phyloP scores from a whole-genome alignment of 257 asterid genomes.

The Rubia yunnanensis region DNA sequence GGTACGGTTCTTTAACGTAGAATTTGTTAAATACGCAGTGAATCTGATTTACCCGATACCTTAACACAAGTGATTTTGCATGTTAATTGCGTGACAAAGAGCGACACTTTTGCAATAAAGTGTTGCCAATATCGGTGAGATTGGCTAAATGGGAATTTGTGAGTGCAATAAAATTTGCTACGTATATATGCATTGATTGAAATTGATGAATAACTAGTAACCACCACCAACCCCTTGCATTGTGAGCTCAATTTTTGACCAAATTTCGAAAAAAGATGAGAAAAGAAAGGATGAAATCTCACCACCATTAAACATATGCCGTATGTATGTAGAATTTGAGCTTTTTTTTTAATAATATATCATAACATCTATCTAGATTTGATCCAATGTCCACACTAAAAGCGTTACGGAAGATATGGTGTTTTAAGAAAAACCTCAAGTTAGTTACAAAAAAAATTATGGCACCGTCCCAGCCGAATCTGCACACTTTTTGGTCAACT shows the following conservation, averaged over 20 bases:
- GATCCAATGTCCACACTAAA: too few species aligned
- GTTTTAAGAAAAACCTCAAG: too few species aligned
- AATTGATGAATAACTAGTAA: neutral
- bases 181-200: neutral
- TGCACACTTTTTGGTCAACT: too few species aligned
- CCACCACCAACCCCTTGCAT: slow-evolving; percentile 5
- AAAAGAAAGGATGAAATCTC: neutral
- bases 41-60: neutral
- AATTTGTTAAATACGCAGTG: neutral
- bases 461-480: too few species aligned
- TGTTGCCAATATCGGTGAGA: neutral
- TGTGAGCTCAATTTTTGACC: slow-evolving; percentile 3
- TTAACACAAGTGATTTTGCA: neutral
- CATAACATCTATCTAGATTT: too few species aligned
- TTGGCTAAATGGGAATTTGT: neutral
- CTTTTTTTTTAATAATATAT: too few species aligned
- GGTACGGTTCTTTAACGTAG: slow-evolving; percentile 36
- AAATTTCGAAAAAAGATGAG: neutral
- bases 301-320: too few species aligned
- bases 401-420: too few species aligned
- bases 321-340: too few species aligned
- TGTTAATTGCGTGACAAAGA: neutral
- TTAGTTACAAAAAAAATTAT: too few species aligned
- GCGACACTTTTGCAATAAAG: neutral
- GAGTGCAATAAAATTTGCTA: neutral